Evolutionary conservation across 2,329 filamentous ascomycete species (phyloP).

Genomic region (Fusarium oligoseptatum): DNA sequence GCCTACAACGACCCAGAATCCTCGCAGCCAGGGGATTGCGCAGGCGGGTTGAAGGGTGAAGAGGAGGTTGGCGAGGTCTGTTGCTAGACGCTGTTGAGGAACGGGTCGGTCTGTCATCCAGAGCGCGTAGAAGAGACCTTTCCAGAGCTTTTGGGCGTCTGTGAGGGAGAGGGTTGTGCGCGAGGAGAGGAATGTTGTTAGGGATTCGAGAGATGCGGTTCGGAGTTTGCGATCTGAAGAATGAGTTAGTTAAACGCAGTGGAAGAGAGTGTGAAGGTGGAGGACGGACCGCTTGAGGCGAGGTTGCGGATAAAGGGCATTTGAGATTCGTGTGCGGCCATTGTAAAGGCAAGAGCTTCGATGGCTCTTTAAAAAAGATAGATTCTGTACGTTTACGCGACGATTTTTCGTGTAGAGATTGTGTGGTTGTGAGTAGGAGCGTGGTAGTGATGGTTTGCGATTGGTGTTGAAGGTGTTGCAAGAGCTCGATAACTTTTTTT

Average conservation of each 20-base stretch:
- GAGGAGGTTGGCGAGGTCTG: slow-evolving; percentile 78
- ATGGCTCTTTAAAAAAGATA: slow-evolving; percentile 15
- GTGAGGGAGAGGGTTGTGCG: slow-evolving; percentile 70
- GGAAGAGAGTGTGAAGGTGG: background rate
- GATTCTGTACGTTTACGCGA: background rate
- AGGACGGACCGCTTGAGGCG: slow-evolving; percentile 81
- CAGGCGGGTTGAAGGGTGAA: slow-evolving; percentile 66
- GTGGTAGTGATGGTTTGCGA: slow-evolving; percentile 6
- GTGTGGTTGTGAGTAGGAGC: background rate
- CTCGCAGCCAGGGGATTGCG: slow-evolving; percentile 65
- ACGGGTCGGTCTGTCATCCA: slow-evolving; percentile 94
- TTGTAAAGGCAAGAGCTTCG: slow-evolving; percentile 33
- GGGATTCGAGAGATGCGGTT: slow-evolving; percentile 80
- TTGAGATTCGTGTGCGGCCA: slow-evolving; percentile 55
- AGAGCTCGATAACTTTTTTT: slow-evolving; percentile 38
- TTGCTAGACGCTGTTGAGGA: slow-evolving; percentile 87
- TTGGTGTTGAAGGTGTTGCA: slow-evolving; percentile 33
- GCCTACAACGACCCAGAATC: slow-evolving; percentile 79
- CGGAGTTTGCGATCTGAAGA: slow-evolving; percentile 79
- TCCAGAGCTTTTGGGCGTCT: slow-evolving; percentile 92
- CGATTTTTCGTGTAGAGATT: background rate
- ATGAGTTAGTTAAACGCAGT: background rate
- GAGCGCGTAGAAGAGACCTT: slow-evolving; percentile 91
- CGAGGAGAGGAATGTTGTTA: slow-evolving; percentile 81
- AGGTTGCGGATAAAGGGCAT: slow-evolving; percentile 87